Conservation (phyloP, 1,284 basidiomycete genomes). For the Ceratobasidium theobromae region DNA sequence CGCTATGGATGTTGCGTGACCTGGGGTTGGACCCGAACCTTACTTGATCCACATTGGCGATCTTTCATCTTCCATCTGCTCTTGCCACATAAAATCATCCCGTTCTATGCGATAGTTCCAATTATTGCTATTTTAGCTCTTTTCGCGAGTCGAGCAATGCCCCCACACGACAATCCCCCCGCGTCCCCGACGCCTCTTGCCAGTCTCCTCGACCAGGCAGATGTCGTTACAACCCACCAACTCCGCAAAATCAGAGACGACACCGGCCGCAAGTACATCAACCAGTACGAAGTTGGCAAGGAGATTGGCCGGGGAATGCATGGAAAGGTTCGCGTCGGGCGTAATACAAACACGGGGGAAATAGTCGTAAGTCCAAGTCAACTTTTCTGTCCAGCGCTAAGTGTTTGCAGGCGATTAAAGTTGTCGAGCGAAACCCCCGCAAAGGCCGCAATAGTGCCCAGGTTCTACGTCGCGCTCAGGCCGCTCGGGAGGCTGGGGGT, state of each 20-base stretch:
- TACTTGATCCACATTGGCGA: conserved; percentile 16
- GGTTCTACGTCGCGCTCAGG: conserved; percentile 19
- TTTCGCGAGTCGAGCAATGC: background rate
- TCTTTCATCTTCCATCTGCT: conserved; percentile 29
- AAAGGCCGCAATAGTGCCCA: conserved; percentile 48
- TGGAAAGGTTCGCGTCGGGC: conserved; percentile 74
- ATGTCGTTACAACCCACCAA: conserved; percentile 62
- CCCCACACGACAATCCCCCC: conserved; percentile 18
- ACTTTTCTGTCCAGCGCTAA: conserved; percentile 5
- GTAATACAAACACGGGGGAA: conserved; percentile 52
- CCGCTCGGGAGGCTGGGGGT: conserved; percentile 29
- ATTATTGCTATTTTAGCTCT: conserved; percentile 16
- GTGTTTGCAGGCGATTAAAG: conserved; percentile 73
- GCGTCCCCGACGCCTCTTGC: conserved; percentile 40
- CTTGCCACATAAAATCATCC: conserved; percentile 41
- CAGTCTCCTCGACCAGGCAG: conserved; percentile 47
- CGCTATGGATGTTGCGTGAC: background rate
- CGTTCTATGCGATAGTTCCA: conserved; percentile 42
- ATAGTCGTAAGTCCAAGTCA: conserved; percentile 46
- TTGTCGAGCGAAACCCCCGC: conserved; percentile 66
- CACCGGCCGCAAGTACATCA: conserved; percentile 59
- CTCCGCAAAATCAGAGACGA: conserved; percentile 44
- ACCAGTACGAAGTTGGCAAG: conserved; percentile 72
- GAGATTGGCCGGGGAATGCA: conserved; percentile 80
- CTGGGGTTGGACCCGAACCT: conserved; percentile 41